Evolutionary conservation across 2,329 filamentous ascomycete genomes (phyloP).

Genomic region (Trichoderma sp.): DNA sequence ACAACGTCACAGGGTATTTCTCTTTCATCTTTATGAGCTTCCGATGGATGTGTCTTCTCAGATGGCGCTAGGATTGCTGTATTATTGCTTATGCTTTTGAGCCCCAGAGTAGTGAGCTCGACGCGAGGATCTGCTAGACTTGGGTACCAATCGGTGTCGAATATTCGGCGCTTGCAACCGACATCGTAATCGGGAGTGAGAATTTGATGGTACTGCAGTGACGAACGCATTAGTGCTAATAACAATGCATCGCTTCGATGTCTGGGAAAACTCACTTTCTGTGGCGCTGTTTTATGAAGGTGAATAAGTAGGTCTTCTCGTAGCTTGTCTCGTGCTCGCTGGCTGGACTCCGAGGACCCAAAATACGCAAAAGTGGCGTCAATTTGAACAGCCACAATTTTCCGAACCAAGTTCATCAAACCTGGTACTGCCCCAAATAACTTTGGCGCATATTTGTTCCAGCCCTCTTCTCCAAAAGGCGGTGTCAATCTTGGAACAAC

Average conservation of each 20-base stretch:
- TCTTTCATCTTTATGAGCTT: not conserved
- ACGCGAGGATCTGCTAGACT: constrained; percentile 2
- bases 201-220: not conserved
- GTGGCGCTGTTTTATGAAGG: not conserved
- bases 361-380: not conserved
- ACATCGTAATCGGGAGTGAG: not conserved
- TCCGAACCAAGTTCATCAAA: not conserved
- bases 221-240: not conserved
- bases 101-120: not conserved
- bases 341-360: not conserved
- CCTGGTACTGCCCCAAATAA: not conserved
- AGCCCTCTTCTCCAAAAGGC: not conserved
- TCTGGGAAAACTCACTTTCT: not conserved
- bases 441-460: not conserved
- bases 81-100: not conserved
- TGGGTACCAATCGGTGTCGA: not conserved
- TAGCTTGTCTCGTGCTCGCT: not conserved
- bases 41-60: constrained; percentile 3
- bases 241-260: not conserved
- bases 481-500: constrained; percentile 2
- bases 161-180: not conserved
- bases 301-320: not conserved
- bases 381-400: not conserved
- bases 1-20: not conserved
- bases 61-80: not conserved